Base-by-base conservation (phyloP, 331 rosid species). In the Saraca asoca region DNA sequence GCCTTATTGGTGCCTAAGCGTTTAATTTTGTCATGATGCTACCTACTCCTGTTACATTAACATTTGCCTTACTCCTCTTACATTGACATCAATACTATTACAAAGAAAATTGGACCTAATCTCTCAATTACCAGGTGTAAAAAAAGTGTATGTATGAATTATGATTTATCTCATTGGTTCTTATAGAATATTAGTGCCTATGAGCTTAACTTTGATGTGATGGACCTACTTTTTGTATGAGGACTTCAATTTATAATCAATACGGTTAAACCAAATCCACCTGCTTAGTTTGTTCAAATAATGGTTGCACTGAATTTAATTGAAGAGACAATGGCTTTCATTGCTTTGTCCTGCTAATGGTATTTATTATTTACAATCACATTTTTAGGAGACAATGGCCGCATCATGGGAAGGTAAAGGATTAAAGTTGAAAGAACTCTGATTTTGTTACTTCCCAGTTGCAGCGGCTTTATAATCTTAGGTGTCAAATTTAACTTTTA, bases 301-400 rank as follows among this genome's bases (percentile, higher is more conserved):
- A 12, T 38, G 34, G 37, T 51, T 57, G 29, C 45, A 37, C 61
- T 5, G 18, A 51, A 24, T 43, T 24, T 37, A 18, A 65, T 38
- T 45, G 33, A 52, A 39, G 71, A 15, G 62, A 37, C n/a, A n/a
- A n/a, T 15, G 48, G 31, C 31, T 24, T 24, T 24, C 31, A 52
- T 10, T 9, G 37, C 34, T 11, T 14, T 14, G 9, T 38, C 39
- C 15, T 38, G 7, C 39, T 18, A 9, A 66, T 37, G 13, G 62
- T 38, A 66, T 7, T 49, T 62, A n/a, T 43, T 15, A 0, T 7
- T 9, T 31, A 11, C 7, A 5, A 13, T 64, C 5, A 33, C 61
- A n/a, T 51, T 7, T 13, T 15, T 13, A 8, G 11, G 44, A 51
- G 19, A 46, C 14, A 12, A 17, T n/a, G 19, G 58, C 18, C 44